Evolutionary conservation across 805 yeast species (phyloP).

Genomic region (Henningerozyma blattae): DNA sequence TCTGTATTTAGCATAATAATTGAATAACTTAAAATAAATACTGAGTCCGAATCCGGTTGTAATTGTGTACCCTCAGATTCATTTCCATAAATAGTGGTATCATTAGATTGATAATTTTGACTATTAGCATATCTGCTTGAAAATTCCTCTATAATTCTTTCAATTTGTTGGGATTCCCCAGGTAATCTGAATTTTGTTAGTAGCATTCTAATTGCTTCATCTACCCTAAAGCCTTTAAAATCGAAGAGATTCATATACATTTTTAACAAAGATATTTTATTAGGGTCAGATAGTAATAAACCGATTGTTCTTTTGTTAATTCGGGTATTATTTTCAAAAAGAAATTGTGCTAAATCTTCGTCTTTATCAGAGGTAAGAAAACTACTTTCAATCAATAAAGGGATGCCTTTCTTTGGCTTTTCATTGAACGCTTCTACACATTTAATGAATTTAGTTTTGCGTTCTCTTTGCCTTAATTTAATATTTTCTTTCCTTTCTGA

Average conservation of each 20-base stretch:
- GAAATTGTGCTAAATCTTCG: constrained; percentile 57
- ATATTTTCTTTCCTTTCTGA: constrained; percentile 9
- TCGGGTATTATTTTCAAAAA: constrained; percentile 64
- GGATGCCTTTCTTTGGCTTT: constrained; percentile 64
- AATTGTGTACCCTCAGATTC: constrained; percentile 30
- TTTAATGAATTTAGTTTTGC: constrained; percentile 60
- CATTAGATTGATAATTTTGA: constrained; percentile 29
- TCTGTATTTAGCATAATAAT: constrained; percentile 90
- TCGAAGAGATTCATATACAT: constrained; percentile 61
- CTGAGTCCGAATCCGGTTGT: constrained; percentile 70
- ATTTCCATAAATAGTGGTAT: constrained; percentile 3
- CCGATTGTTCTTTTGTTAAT: constrained; percentile 80
- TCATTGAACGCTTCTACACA: constrained; percentile 67
- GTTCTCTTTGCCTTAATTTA: constrained; percentile 21
- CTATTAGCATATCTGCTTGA: constrained; percentile 69
- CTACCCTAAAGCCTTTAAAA: constrained; percentile 67
- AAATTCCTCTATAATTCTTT: constrained; percentile 78
- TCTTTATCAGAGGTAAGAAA: constrained; percentile 43
- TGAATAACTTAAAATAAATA: constrained; percentile 78
- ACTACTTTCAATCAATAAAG: constrained; percentile 45
- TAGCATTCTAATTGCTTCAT: constrained; percentile 76
- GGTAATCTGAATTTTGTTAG: constrained; percentile 79
- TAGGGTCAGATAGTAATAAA: constrained; percentile 66
- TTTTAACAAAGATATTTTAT: constrained; percentile 44
- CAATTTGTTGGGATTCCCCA: constrained; percentile 94